Conservation (phyloP, 495 filamentous ascomycete genomes). For the Saxophila tyrrhenica region DNA sequence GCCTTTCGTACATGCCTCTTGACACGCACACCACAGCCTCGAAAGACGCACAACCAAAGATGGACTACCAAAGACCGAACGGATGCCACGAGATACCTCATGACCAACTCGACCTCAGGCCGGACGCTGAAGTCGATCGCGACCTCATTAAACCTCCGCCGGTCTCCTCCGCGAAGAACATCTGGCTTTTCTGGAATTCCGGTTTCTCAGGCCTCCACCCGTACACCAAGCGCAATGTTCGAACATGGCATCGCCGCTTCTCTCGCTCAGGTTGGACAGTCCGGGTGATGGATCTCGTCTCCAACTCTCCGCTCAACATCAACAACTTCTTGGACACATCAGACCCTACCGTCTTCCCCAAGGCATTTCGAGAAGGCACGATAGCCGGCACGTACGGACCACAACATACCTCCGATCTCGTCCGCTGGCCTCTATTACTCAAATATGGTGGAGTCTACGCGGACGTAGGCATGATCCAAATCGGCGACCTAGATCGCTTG, state of each 20-base stretch:
- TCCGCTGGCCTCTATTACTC: conserved; percentile 43
- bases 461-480: conserved; percentile 44
- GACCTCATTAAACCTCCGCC: conserved; percentile 34
- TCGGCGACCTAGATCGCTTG: conserved; percentile 42
- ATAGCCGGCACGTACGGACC: conserved; percentile 37
- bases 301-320: conserved; percentile 37
- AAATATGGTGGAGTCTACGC: conserved; percentile 47
- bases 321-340: conserved; percentile 37
- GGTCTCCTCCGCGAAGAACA: conserved; percentile 37
- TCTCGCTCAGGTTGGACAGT: conserved; percentile 41
- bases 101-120: conserved; percentile 31
- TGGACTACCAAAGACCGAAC: not conserved
- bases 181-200: conserved; percentile 48
- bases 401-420: conserved; percentile 47
- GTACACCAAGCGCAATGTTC: conserved; percentile 44
- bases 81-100: not conserved
- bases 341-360: conserved; percentile 36
- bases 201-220: conserved; percentile 37
- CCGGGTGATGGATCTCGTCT: conserved; percentile 37
- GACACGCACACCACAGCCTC: not conserved
- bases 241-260: conserved; percentile 44
- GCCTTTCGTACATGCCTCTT: not conserved
- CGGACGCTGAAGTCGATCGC: conserved; percentile 37
- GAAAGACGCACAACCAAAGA: not conserved
- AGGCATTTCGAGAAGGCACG: conserved; percentile 36